Evolutionary conservation across 345 rosid genomes (phyloP), one percentile per base, ranked within the genome.

Genomic region (Hibiscus trionum): DNA sequence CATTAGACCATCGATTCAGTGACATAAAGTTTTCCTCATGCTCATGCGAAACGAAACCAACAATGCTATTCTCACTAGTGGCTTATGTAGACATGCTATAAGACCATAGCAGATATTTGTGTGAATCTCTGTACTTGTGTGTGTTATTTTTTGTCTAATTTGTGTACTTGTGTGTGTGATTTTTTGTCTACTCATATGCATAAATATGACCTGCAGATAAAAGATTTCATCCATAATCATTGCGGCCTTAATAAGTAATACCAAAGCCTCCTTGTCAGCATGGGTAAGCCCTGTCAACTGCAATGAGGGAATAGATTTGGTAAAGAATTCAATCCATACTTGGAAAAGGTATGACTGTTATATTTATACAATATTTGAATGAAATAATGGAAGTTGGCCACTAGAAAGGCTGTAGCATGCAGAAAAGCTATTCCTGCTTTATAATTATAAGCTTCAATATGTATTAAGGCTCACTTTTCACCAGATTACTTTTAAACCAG

Each of bases 181-280:
- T 17, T 29, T 26, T 15, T 66, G 26, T 26, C 11, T 59, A 57
- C 16, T 33, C 15, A 56, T 31, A 67, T 72, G 75, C 53, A 63
- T 39, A 65, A 50, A 66, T 61, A 57, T 67, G 68, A 88, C 98
- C 98, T 91, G 98, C 76, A 79, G 82, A 78, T 84, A 78, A 72
- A 91, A 94, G 66, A 90, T 90, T 57, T 94, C 95, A 69, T 94
- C 96, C 71, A 91, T 80, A 55, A 90, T 37, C 81, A 77, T 82
- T 69, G 96, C 97, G 79, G 98, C 96, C 86, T 87, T 88, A 66
- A 90, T 83, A 65, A 94, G 79, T 55, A 90, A 82, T 61, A 71
- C 47, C 77, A 94, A 67, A 62, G 93, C 93, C 76, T 88, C 82
- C 80, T 63, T 86, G 77, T 91, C 98, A 63, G 74, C 83, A 69